Evolutionary conservation across 106 monocot genomes (phyloP).

Genomic region (Alisma plantagoaquatica): DNA sequence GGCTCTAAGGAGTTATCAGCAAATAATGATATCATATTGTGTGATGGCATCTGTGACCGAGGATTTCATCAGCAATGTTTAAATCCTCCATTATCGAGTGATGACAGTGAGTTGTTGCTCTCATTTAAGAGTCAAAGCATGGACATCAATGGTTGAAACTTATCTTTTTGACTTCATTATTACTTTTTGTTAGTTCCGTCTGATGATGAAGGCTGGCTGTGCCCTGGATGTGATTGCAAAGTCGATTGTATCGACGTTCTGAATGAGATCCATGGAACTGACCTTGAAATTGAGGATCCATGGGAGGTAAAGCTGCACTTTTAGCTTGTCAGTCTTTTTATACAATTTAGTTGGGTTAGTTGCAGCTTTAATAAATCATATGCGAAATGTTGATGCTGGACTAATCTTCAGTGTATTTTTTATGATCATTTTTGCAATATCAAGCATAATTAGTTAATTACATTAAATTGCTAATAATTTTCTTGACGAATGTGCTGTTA

Average conservation of each 20-base stretch:
- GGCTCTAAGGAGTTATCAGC: conserved; percentile 41
- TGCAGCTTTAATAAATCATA: too few relatives aligned
- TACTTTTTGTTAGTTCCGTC: conserved; percentile 59
- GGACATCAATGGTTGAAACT: too few relatives aligned
- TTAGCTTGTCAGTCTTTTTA: too few relatives aligned
- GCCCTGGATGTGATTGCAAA: conserved; percentile 94
- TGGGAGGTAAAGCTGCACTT: conserved; percentile 76
- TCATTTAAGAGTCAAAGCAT: background rate
- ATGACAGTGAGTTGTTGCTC: conserved; percentile 49
- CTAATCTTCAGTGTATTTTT: too few relatives aligned
- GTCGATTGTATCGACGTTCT: conserved; percentile 68
- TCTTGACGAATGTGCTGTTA: too few relatives aligned
- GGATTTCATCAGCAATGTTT: conserved; percentile 96
- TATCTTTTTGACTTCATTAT: conserved; percentile 11
- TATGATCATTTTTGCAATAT: background rate
- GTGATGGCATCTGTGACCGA: conserved; percentile 83
- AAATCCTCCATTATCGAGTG: conserved; percentile 67
- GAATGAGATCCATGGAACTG: conserved; percentile 53
- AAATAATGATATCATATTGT: conserved; percentile 90
- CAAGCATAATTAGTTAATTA: background rate
- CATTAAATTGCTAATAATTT: too few relatives aligned
- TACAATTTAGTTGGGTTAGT: too few relatives aligned
- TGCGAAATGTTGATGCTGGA: too few relatives aligned
- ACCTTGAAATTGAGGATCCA: conserved; percentile 51
- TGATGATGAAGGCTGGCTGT: conserved; percentile 89